Percentiles rank a stretch among this genome's conserved stretches.
Evolutionary conservation across 139 green algal genomes (phyloP).

Genomic region (Chlamydomonas schloesseri): DNA sequence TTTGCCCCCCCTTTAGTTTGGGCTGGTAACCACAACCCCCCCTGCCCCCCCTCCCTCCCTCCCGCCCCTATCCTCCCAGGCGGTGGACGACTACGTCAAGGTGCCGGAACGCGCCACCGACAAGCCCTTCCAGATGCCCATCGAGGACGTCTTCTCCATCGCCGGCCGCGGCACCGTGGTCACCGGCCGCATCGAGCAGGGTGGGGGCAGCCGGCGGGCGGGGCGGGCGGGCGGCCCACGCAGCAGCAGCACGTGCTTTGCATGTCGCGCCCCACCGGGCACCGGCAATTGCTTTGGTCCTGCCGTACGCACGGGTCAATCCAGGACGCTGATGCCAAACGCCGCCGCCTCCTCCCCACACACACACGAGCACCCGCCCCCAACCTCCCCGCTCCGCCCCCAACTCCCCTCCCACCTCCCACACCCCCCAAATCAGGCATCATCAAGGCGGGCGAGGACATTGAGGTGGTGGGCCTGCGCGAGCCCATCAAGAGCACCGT

Average conservation of each 20-base stretch:
- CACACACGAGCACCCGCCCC: background rate
- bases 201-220: conserved; percentile 21
- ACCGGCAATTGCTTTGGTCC: too few relatives aligned
- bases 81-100: conserved; percentile 75
- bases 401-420: too few relatives aligned
- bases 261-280: too few relatives aligned
- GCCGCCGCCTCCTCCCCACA: background rate
- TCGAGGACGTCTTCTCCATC: conserved; percentile 99
- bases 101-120: conserved; percentile 88
- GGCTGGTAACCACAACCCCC: too few relatives aligned
- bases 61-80: background rate
- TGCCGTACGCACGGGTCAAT: too few relatives aligned
- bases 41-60: background rate
- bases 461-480: conserved; percentile 95
- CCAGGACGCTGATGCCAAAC: too few relatives aligned
- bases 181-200: conserved; percentile 95
- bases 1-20: too few relatives aligned
- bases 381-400: too few relatives aligned
- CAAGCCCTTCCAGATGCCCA: conserved; percentile 97
- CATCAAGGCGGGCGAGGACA: conserved; percentile 92
- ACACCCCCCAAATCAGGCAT: conserved; percentile 72
- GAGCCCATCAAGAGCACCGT: conserved; percentile 87
- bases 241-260: too few relatives aligned
- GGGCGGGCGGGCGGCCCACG: too few relatives aligned
- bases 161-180: conserved; percentile 95